Conservation (phyloP, 129 eudicot species). For the Chrysanthemum seticuspe region DNA sequence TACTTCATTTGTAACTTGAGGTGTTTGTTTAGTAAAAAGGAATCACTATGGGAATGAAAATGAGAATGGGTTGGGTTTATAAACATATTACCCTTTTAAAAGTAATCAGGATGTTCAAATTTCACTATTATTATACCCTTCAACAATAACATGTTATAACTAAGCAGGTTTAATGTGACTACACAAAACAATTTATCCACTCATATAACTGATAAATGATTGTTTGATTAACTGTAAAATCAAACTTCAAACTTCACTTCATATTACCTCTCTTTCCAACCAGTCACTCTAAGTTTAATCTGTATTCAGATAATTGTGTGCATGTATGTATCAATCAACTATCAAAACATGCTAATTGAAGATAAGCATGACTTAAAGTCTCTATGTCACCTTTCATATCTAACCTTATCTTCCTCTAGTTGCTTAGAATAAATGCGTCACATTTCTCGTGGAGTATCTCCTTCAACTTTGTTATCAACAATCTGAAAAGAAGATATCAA, state of each 20-base stretch:
- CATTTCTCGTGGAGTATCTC: slow-evolving; percentile 58
- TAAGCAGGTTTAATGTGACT: no score
- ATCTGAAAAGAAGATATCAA: slow-evolving; percentile 26
- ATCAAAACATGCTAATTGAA: neutral
- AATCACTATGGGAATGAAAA: no score
- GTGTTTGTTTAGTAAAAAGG: no score
- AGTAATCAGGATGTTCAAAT: no score
- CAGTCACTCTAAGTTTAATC: slow-evolving; percentile 68
- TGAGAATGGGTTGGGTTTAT: no score
- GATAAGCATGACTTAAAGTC: neutral
- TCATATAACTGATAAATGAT: no score
- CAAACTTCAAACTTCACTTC: slow-evolving; percentile 51
- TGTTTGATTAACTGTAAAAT: no score
- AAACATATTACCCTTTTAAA: no score
- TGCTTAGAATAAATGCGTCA: slow-evolving; percentile 46
- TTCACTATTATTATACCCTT: no score
- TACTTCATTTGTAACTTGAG: no score
- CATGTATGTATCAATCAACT: neutral
- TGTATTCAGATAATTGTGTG: slow-evolving; percentile 11
- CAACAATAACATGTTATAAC: no score
- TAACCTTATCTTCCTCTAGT: slow-evolving; percentile 75
- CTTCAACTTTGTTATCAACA: slow-evolving; percentile 60
- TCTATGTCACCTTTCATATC: neutral
- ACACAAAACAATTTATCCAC: no score
- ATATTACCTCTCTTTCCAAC: slow-evolving; percentile 84